Evolutionary conservation across 495 filamentous ascomycete genomes (phyloP).

Genomic region (Aspergillus nanangensis): DNA sequence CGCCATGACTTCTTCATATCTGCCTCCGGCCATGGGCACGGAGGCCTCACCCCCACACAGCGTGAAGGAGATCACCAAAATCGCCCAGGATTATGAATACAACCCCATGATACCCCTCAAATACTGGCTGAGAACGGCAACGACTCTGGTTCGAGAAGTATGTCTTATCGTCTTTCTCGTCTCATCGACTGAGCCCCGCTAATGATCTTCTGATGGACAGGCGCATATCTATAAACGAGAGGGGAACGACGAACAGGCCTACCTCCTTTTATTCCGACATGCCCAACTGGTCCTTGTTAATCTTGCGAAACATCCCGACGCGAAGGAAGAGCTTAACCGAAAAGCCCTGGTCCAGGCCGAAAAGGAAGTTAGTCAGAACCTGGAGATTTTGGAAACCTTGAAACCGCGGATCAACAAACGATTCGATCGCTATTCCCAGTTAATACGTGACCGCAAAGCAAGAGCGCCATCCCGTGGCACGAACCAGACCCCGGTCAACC

Average conservation of each 20-base stretch:
- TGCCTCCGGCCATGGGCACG: slow-evolving; percentile 11
- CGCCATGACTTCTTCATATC: slow-evolving; percentile 27
- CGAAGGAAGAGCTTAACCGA: slow-evolving; percentile 43
- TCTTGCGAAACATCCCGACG: slow-evolving; percentile 56
- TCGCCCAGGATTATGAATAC: slow-evolving; percentile 75
- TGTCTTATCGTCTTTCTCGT: slow-evolving; percentile 8
- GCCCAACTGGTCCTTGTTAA: slow-evolving; percentile 63
- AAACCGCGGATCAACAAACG: slow-evolving; percentile 65
- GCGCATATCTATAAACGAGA: slow-evolving; percentile 79
- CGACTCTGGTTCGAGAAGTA: slow-evolving; percentile 76
- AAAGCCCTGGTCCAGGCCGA: slow-evolving; percentile 43
- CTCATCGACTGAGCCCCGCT: not conserved
- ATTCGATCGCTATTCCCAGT: slow-evolving; percentile 54
- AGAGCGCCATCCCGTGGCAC: slow-evolving; percentile 21
- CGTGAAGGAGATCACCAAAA: slow-evolving; percentile 64
- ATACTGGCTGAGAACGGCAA: slow-evolving; percentile 78
- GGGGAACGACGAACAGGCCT: slow-evolving; percentile 80
- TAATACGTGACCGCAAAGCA: slow-evolving; percentile 46
- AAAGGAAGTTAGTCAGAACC: slow-evolving; percentile 48
- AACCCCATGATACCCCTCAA: slow-evolving; percentile 65
- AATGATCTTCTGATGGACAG: slow-evolving; percentile 27
- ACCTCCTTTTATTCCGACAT: slow-evolving; percentile 80
- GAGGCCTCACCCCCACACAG: slow-evolving; percentile 52
- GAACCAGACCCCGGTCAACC: slow-evolving; percentile 8
- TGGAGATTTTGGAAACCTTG: slow-evolving; percentile 57